Percentiles rank a stretch among this genome's conserved stretches.
Evolutionary conservation across 345 rosid species (phyloP).

Genomic region (Reutealis trisperma): DNA sequence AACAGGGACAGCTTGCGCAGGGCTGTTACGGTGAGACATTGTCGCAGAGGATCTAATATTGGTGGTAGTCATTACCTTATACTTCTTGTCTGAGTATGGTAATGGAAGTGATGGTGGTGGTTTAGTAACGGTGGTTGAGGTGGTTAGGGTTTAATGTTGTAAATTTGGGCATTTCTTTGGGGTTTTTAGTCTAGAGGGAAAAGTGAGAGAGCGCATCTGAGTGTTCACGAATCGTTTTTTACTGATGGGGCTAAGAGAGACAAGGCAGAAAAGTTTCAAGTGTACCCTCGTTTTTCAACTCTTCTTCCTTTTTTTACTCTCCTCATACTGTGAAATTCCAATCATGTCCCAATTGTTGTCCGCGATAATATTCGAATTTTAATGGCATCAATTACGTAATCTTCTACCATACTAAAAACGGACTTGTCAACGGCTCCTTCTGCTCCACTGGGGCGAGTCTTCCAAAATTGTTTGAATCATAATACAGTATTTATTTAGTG

Average conservation of each 20-base stretch:
- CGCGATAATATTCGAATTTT: background rate
- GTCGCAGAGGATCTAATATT: slow-evolving; percentile 44
- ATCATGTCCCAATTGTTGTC: slow-evolving; percentile 8
- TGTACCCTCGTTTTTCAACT: no score
- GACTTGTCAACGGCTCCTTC: background rate
- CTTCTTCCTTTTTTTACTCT: background rate
- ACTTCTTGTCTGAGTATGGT: background rate
- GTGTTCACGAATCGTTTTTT: slow-evolving; percentile 12
- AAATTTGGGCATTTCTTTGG: slow-evolving; percentile 29
- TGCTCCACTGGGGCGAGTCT: no score
- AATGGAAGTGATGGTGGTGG: slow-evolving; percentile 21
- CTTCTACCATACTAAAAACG: background rate
- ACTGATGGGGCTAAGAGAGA: no score
- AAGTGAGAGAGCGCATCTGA: background rate
- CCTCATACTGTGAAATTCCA: background rate
- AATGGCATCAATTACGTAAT: background rate
- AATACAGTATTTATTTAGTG: no score
- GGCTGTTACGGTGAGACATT: slow-evolving; percentile 44
- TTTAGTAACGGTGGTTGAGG: slow-evolving; percentile 8
- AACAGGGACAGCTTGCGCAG: slow-evolving; percentile 49
- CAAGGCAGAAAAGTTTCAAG: no score
- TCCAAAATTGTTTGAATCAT: no score
- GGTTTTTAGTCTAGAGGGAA: background rate
- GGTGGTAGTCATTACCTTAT: slow-evolving; percentile 20
- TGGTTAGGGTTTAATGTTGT: slow-evolving; percentile 41